phyloP scores from a whole-genome alignment of 2,329 filamentous ascomycete genomes.

The Penicillium rolfsii region DNA sequence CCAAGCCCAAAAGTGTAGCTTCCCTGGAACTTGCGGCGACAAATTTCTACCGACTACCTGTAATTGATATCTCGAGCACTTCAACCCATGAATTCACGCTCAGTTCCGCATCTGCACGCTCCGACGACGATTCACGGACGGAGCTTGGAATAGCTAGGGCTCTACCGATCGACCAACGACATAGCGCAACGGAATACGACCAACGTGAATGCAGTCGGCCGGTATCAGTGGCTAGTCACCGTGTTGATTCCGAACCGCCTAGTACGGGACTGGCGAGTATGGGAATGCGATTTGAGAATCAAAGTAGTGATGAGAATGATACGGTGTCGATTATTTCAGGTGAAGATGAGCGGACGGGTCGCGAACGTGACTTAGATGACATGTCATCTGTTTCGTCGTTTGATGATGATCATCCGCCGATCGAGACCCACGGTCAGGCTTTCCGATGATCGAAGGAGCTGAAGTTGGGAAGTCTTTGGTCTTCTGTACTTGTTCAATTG shows the following conservation, averaged over 20 bases:
- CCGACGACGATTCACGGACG: conserved; percentile 7
- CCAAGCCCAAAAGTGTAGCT: neutral
- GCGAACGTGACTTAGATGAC: conserved; percentile 31
- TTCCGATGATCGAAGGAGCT: neutral
- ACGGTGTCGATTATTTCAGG: conserved; percentile 34
- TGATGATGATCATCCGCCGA: conserved; percentile 19
- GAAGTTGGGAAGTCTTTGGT: neutral
- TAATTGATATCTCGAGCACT: conserved; percentile 12
- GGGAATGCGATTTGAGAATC: conserved; percentile 31
- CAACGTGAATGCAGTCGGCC: conserved; percentile 9
- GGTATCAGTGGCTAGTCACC: conserved; percentile 4
- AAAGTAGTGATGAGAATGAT: conserved; percentile 23
- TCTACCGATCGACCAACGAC: conserved; percentile 16
- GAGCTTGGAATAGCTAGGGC: conserved; percentile 20
- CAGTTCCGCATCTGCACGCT: neutral
- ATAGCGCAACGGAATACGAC: conserved; percentile 18
- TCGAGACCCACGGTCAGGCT: neutral
- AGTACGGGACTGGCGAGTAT: conserved; percentile 9
- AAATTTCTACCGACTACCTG: conserved; percentile 7
- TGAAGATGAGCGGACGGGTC: conserved; percentile 12
- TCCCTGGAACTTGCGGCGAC: neutral
- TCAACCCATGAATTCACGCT: conserved; percentile 3
- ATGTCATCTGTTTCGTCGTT: conserved; percentile 40
- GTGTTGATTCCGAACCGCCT: neutral
- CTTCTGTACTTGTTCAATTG: neutral